Percentiles rank a stretch among this genome's conserved stretches.
These are phyloP conservation scores for Pseudocercospora macadamiae DNA, from an alignment of 2,329 filamentous ascomycete genomes.

Conservation along the genomic window DNA sequence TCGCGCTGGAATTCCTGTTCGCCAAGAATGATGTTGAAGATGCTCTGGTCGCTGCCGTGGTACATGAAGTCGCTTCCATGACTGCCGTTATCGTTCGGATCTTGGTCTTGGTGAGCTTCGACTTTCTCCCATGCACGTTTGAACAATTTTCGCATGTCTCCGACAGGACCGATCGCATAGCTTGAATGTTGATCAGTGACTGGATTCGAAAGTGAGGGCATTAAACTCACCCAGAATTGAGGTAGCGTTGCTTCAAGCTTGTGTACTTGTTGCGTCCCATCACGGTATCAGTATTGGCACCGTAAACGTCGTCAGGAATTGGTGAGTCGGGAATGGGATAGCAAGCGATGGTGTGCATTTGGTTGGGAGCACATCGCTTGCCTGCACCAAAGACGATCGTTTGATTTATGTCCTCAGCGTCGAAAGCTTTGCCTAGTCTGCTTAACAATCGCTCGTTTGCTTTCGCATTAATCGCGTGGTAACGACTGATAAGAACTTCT, in stretches of 20 bases:
- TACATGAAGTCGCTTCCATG: constrained; percentile 30
- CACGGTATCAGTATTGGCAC: constrained; percentile 27
- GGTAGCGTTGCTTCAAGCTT: constrained; percentile 28
- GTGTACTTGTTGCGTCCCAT: constrained; percentile 44
- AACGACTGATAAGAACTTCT: constrained; percentile 30
- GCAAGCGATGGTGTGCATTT: constrained; percentile 52
- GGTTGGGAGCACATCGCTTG: constrained; percentile 55
- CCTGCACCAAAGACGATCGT: constrained; percentile 60
- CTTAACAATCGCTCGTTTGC: constrained; percentile 52
- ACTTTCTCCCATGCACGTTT: constrained; percentile 29
- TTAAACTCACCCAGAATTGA: constrained; percentile 27
- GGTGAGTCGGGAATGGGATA: constrained; percentile 55
- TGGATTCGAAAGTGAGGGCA: background rate
- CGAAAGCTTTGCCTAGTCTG: constrained; percentile 42
- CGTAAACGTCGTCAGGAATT: constrained; percentile 53
- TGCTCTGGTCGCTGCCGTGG: constrained; percentile 30
- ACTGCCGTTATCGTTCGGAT: constrained; percentile 32
- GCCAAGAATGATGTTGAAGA: constrained; percentile 34
- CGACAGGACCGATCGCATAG: constrained; percentile 30
- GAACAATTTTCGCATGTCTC: constrained; percentile 31
- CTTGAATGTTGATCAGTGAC: background rate
- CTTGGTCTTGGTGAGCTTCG: constrained; percentile 22
- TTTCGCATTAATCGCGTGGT: constrained; percentile 26
- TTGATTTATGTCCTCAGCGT: constrained; percentile 39
- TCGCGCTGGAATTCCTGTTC: constrained; percentile 37